Conservation (phyloP, 768 basidiomycete genomes). For the Russula virescens region DNA sequence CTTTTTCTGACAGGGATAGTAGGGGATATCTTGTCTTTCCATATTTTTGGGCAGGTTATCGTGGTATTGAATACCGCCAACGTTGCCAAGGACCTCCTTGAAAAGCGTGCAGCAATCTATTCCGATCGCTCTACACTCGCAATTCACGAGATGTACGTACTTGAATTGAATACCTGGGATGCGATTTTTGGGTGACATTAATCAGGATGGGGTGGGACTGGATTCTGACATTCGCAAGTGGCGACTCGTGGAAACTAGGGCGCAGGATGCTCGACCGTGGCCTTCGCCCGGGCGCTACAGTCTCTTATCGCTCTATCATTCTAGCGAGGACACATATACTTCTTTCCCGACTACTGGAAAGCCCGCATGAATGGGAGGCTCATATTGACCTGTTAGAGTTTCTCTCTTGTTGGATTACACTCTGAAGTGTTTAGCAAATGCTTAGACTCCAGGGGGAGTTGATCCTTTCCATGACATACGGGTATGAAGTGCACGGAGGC, state of each 20-base stretch:
- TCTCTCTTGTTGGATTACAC: not conserved
- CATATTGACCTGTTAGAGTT: conserved; percentile 5
- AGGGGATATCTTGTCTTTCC: conserved; percentile 20
- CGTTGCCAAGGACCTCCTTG: conserved; percentile 44
- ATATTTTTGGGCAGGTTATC: conserved; percentile 41
- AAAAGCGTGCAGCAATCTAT: conserved; percentile 41
- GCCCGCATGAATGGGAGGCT: not conserved
- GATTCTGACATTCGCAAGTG: not conserved
- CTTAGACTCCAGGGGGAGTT: not conserved
- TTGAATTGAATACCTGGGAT: not conserved
- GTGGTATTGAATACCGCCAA: conserved; percentile 44
- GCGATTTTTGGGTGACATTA: not conserved
- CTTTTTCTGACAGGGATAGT: not conserved
- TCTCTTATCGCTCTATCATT: conserved; percentile 5
- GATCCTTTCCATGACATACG: not conserved
- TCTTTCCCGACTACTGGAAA: not conserved
- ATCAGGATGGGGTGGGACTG: conserved; percentile 5
- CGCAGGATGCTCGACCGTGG: conserved; percentile 10
- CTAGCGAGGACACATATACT: not conserved
- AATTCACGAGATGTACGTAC: conserved; percentile 5
- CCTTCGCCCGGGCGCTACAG: not conserved
- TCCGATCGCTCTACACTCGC: not conserved
- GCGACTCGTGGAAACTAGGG: not conserved
- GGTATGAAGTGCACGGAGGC: not conserved
- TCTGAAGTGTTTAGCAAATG: not conserved